These are phyloP conservation scores for Physcia stellaris DNA, from an alignment of 495 filamentous ascomycete genomes.

Conservation along the genomic window DNA sequence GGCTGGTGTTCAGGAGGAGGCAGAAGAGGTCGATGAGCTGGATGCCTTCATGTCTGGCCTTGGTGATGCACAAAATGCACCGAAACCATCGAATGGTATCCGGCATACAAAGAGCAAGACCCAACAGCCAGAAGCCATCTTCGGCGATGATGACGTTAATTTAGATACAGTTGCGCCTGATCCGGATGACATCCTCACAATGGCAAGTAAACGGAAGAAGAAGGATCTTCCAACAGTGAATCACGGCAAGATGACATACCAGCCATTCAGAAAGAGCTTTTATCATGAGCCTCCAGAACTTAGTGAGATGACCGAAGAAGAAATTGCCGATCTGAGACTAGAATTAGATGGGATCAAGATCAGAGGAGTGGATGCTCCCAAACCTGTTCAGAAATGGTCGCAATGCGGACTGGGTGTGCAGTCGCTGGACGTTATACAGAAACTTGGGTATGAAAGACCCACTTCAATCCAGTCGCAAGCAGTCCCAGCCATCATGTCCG, in stretches of 20 bases:
- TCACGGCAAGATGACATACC: constrained; percentile 72
- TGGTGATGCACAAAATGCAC: constrained; percentile 34
- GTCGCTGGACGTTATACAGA: constrained; percentile 75
- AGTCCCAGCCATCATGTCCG: constrained; percentile 89
- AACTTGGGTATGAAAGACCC: constrained; percentile 72
- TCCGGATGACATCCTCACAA: constrained; percentile 72
- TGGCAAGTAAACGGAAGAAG: constrained; percentile 89
- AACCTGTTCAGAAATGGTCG: constrained; percentile 90
- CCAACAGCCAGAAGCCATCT: constrained; percentile 69
- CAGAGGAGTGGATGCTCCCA: constrained; percentile 69
- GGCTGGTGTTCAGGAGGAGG: constrained; percentile 32
- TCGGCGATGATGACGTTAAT: constrained; percentile 67
- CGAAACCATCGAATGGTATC: constrained; percentile 22
- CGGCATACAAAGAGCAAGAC: constrained; percentile 33
- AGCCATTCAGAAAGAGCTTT: constrained; percentile 82
- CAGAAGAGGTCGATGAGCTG: constrained; percentile 78
- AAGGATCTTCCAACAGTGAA: constrained; percentile 83
- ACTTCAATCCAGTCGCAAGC: constrained; percentile 94
- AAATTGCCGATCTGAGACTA: constrained; percentile 64
- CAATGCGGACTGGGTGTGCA: constrained; percentile 83
- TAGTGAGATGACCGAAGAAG: constrained; percentile 70
- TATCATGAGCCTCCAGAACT: constrained; percentile 83
- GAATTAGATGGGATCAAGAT: constrained; percentile 96
- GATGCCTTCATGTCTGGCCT: constrained; percentile 93
- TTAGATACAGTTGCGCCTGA: constrained; percentile 55